These are phyloP conservation scores for Anthracocystis panici-leucophaei DNA, from an alignment of 1,284 basidiomycete genomes.

Conservation along the genomic window DNA sequence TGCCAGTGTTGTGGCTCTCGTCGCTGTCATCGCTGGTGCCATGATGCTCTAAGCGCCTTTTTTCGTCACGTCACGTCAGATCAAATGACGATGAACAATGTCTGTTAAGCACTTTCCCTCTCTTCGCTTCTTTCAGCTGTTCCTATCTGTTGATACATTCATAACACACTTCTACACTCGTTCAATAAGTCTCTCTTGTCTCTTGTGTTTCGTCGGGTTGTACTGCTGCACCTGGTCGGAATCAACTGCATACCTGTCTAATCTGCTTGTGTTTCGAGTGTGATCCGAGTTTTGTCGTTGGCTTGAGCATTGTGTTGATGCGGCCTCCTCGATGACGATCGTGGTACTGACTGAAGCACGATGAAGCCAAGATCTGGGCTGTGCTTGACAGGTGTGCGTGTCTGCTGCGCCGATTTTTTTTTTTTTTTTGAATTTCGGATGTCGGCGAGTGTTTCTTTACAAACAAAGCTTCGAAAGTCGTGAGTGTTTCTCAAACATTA, in stretches of 20 bases:
- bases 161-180: conserved; percentile 3
- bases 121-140: background rate
- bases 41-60: conserved; percentile 46
- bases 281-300: background rate
- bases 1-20: conserved; percentile 27
- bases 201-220: background rate
- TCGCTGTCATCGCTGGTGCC: conserved; percentile 44
- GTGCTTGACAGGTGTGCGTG: conserved; percentile 12
- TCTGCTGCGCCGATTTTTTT: background rate
- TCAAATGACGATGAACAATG: conserved; percentile 18
- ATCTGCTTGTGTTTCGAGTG: background rate
- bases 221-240: background rate
- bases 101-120: background rate
- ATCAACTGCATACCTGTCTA: conserved; percentile 3
- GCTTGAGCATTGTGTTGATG: background rate
- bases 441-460: background rate
- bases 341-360: no score
- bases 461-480: background rate
- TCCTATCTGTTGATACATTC: conserved; percentile 4
- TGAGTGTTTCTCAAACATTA: background rate
- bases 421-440: conserved; percentile 3
- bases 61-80: background rate
- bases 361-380: background rate
- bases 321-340: background rate
- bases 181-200: background rate